Conservation (phyloP, 2,329 filamentous ascomycete species). For the Aspergillus costaricaensis region DNA sequence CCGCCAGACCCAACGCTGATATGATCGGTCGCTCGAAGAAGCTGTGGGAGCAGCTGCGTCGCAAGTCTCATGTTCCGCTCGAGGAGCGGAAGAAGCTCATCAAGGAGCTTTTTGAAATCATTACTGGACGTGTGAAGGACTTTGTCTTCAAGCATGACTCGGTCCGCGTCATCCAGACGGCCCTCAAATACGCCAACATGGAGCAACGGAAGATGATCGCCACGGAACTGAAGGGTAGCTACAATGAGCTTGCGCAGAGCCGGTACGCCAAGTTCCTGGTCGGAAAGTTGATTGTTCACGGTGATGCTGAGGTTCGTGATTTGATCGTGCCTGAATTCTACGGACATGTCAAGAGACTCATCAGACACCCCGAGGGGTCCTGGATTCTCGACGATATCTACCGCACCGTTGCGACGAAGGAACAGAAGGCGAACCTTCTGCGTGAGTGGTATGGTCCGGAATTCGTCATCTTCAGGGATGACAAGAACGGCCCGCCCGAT, state of each 20-base stretch:
- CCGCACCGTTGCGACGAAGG: slow-evolving; percentile 77
- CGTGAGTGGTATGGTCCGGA: slow-evolving; percentile 97
- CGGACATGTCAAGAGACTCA: slow-evolving; percentile 85
- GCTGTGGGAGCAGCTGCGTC: slow-evolving; percentile 89
- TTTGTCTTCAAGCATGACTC: slow-evolving; percentile 99
- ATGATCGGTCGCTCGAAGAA: slow-evolving; percentile 88
- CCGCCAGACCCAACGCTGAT: slow-evolving; percentile 89
- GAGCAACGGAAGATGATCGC: slow-evolving; percentile 86
- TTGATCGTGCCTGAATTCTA: slow-evolving; percentile 93
- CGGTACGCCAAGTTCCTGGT: slow-evolving; percentile 97
- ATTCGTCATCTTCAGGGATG: slow-evolving; percentile 75
- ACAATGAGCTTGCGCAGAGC: slow-evolving; percentile 83
- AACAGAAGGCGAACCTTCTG: slow-evolving; percentile 82
- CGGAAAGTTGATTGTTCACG: slow-evolving; percentile 91
- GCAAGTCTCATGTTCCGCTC: slow-evolving; percentile 89
- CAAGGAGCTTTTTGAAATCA: slow-evolving; percentile 84
- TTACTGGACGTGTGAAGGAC: slow-evolving; percentile 87
- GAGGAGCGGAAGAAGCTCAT: slow-evolving; percentile 87
- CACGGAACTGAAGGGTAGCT: slow-evolving; percentile 79
- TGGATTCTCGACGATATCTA: slow-evolving; percentile 99
- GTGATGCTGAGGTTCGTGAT: slow-evolving; percentile 82
- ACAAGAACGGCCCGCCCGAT: slow-evolving; percentile 51
- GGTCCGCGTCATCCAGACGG: slow-evolving; percentile 93
- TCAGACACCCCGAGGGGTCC: slow-evolving; percentile 92
- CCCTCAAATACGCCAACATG: slow-evolving; percentile 88